phyloP scores from a whole-genome alignment of 1,139 yeast genomes.

The Candida sanyaensis region DNA sequence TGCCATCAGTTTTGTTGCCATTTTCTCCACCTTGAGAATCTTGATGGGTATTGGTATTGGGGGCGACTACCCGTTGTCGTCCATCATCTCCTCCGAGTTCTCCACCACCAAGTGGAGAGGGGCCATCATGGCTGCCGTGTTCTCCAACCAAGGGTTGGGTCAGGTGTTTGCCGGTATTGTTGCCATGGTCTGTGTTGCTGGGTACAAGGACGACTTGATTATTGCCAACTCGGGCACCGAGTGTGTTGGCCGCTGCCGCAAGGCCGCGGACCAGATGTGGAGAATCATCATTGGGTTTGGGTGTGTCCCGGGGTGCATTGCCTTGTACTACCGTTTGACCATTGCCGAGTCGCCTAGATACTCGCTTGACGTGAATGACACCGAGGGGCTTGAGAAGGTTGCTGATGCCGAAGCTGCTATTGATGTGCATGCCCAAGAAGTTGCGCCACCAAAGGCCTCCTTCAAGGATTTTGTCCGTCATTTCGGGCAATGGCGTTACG shows the following conservation, averaged over 20 bases:
- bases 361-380: slow-evolving; percentile 69
- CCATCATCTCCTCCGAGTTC: slow-evolving; percentile 86
- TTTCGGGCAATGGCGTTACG: slow-evolving; percentile 87
- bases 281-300: slow-evolving; percentile 86
- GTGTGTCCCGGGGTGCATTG: slow-evolving; percentile 81
- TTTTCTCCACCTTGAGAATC: slow-evolving; percentile 74
- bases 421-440: slow-evolving; percentile 46
- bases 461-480: slow-evolving; percentile 63
- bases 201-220: slow-evolving; percentile 61
- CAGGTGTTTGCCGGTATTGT: slow-evolving; percentile 85
- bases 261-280: slow-evolving; percentile 93
- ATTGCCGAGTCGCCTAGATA: slow-evolving; percentile 95
- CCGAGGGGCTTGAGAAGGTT: slow-evolving; percentile 58
- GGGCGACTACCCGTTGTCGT: slow-evolving; percentile 98
- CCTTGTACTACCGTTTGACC: slow-evolving; percentile 86
- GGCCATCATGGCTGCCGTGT: slow-evolving; percentile 92
- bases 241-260: slow-evolving; percentile 66
- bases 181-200: slow-evolving; percentile 71
- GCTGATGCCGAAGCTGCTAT: slow-evolving; percentile 56
- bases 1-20: slow-evolving; percentile 70
- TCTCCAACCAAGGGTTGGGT: slow-evolving; percentile 93
- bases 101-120: slow-evolving; percentile 95
- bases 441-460: slow-evolving; percentile 60
- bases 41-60: slow-evolving; percentile 97
- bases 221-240: slow-evolving; percentile 51